Evolutionary conservation across 176 grass and related monocot species (phyloP), one percentile per base, ranked within the genome.

Genomic region (Guadua angustifolia): DNA sequence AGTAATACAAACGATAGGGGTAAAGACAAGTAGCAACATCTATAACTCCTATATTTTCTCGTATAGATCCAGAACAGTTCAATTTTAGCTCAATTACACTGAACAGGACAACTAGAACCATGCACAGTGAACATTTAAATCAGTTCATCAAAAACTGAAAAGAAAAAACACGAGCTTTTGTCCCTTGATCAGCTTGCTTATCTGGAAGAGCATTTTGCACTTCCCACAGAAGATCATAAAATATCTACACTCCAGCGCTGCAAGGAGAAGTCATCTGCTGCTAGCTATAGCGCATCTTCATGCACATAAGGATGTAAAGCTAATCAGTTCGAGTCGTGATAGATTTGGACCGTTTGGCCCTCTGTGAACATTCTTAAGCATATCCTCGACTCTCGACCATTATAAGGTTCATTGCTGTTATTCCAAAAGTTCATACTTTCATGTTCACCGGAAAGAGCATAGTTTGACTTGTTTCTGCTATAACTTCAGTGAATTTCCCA

Each of bases 261-360:
- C 35, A 75, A 24, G 13, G 24, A 71, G 19, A 86, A 73, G 17
- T 78, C 33, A 75, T 75, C 50, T 75, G 47, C 21, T 77, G 52
- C 32, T 43, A 61, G 16, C 11, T 71, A 62, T 1, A 69, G 55
- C 19, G 12, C n/a, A 66, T 1, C 19, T 35, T 44, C 69, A 58
- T 45, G 8, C 45, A 4, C 44, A 74, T 71, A 60, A 69, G 32
- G 43, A 32, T 12, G 29, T 18, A 17, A 75, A 87, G 69, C 18
- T 85, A 36, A 55, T 26, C 14, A 49, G 21, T 45, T 79, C 1
- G 26, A 79, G 65, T 9, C 17, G 21, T 9, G 32, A 39, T 40
- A 64, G 13, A 21, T 50, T 38, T 35, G 42, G 25, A 21, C 33
- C 21, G 7, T 25, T 59, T 59, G 56, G 53, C 11, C 24, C 33